Base-by-base conservation (phyloP, 176 grass and related monocot genomes). In the Pontederia crassipes region DNA sequence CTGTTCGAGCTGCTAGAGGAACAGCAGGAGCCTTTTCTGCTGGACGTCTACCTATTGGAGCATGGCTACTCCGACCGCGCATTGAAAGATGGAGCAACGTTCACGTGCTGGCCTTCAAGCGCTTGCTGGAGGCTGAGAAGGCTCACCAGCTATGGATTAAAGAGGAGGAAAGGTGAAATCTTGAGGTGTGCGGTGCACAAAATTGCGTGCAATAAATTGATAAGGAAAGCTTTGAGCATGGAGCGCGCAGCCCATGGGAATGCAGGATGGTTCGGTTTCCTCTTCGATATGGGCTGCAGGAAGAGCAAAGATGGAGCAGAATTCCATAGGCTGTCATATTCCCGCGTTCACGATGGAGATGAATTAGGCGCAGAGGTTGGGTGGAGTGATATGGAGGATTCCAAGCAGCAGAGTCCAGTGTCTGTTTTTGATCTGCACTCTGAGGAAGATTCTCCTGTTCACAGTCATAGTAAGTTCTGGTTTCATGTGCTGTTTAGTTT, bases 1-100 rank as follows among this genome's bases (percentile, higher is more conserved):
- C 88, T 98, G 5, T 98, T 74, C 72, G 94, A 98, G 81, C 77
- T 98, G 58, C 77, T 98, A 26, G 75, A 83, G 70, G 94, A 98
- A 72, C 84, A 98, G 67, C 94, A 98, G 70, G 94, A 98, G 61
- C 94, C 90, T 56, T 95, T 89, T 67, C 83, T 95, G 15, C 48
- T 89, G 79, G 90, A 95, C 12, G 71, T 68, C 12, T 81, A 75
- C 71, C 78, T 77, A 14, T 61, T 60, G 16, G 73, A 73, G 71
- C 65, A 77, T 73, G 68, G 62, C 2, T 77, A 63, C 55, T 61
- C 67, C 4, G 70, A 55, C 17, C 71, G 61, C 8, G 61, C 67
- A 61, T 15, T 75, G 9, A 82, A 77, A 57, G 32, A 47, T 56
- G 59, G 48, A 4, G 64, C 54, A 16, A 59, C 10, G 17, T 62